Conservation (phyloP, 257 asterid genomes). For the Lavandula angustifolia region DNA sequence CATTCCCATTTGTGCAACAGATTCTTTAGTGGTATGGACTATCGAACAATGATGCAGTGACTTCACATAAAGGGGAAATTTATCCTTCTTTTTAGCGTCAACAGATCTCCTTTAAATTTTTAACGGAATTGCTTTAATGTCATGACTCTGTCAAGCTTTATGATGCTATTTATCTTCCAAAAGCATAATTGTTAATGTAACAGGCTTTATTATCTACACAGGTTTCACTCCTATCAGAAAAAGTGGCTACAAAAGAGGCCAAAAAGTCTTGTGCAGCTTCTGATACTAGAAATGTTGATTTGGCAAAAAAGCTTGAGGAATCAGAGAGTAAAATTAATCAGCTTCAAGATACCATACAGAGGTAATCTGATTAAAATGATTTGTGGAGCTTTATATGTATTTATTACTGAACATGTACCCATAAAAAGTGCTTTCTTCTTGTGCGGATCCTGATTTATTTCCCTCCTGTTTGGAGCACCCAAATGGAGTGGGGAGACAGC, state of each 20-base stretch:
- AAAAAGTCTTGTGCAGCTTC: conserved; percentile 59
- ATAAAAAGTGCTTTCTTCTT: neutral
- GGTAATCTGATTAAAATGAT: conserved; percentile 45
- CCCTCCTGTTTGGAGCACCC: neutral
- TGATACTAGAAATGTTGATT: conserved; percentile 57
- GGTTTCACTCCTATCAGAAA: conserved; percentile 77
- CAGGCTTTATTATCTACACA: conserved; percentile 34
- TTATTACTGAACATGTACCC: conserved; percentile 13
- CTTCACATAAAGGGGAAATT: conserved; percentile 3
- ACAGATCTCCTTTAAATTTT: neutral
- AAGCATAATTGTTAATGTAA: conserved; percentile 22
- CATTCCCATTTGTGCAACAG: neutral
- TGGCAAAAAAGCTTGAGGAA: conserved; percentile 66
- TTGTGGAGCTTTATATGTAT: conserved; percentile 14
- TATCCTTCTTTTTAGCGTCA: conserved; percentile 1
- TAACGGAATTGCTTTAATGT: neutral
- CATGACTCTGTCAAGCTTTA: conserved; percentile 5
- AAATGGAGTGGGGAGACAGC: neutral
- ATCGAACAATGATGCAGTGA: conserved; percentile 1
- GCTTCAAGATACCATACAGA: conserved; percentile 83
- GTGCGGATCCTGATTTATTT: neutral
- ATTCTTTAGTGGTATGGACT: neutral
- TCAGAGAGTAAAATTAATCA: conserved; percentile 72
- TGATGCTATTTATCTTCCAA: conserved; percentile 19
- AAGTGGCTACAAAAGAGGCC: conserved; percentile 68